phyloP scores from a whole-genome alignment of 2,329 filamentous ascomycete species.

The Penicillium palitans region DNA sequence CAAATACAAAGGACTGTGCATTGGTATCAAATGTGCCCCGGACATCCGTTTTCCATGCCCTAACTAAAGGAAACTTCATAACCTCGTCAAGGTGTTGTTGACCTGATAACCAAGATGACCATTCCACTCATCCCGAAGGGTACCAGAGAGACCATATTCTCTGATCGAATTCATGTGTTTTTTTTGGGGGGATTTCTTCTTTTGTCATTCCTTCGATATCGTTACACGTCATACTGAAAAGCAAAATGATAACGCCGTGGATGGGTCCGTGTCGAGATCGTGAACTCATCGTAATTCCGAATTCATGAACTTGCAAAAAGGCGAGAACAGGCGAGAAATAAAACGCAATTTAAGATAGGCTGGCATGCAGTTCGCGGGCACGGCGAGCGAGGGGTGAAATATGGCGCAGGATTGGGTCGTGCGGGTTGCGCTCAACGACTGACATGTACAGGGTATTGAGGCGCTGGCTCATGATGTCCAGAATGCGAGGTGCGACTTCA shows the following conservation, averaged over 20 bases:
- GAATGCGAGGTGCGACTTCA: constrained; percentile 59
- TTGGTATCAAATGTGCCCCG: constrained; percentile 3
- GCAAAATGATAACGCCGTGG: constrained; percentile 9
- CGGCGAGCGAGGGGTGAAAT: constrained; percentile 51
- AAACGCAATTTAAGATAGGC: neutral
- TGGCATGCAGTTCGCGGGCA: constrained; percentile 39
- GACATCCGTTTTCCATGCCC: neutral
- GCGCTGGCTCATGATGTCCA: constrained; percentile 59
- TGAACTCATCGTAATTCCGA: neutral
- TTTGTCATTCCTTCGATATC: constrained; percentile 12
- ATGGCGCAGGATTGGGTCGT: constrained; percentile 53
- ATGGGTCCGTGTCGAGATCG: constrained; percentile 9
- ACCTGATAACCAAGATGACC: constrained; percentile 1
- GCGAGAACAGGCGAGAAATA: neutral
- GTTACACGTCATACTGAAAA: constrained; percentile 17
- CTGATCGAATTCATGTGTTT: neutral
- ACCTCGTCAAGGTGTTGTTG: neutral
- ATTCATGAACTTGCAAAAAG: neutral
- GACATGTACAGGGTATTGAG: constrained; percentile 59
- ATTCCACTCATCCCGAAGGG: neutral
- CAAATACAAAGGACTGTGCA: neutral
- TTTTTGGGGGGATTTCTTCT: constrained; percentile 14
- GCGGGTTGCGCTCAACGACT: constrained; percentile 54
- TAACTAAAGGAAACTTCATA: constrained; percentile 8
- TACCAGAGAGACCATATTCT: neutral